Evolutionary conservation across 495 filamentous ascomycete genomes (phyloP), one percentile per base, ranked within the genome.

Genomic region (Penicillium coffeae): DNA sequence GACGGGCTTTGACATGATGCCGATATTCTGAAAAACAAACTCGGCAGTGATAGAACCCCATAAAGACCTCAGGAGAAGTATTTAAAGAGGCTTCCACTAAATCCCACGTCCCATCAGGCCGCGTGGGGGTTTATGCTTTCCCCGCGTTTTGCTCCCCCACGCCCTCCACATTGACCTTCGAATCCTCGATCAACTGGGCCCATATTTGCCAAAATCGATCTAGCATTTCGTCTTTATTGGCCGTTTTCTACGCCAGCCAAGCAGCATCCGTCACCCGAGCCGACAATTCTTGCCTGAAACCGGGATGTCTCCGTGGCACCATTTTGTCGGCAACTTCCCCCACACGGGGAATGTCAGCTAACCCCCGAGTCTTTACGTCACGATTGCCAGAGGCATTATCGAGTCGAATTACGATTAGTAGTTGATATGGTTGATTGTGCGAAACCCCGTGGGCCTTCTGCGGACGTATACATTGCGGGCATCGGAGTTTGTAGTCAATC

Each of bases 1-100:
- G 10, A 40, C 21, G 19, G 54, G 43, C 39, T 63, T 63, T 16
- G 46, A 48, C 60, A 63, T 63, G 33, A 8, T 45, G 42, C 30
- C n/a, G n/a, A n/a, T n/a, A n/a, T n/a, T n/a, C n/a, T 45, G 12
- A 3, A 18, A 30, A 10, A 10, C 5, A 30, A 30, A 30, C 25
- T 5, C 25, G 10, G 25, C 25, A 30, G 5, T 10, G 25, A 30
- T 30, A 10, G 10, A 5, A 10, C 25, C 4, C 10, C 25, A n/a
- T n/a, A 10, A 30, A 30, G 25, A 30, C 10, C 25, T 30, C 10
- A 4, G 5, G 10, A 30, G 25, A 10, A 10, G 25, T 30, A 30
- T 30, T 30, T 30, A 30, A 5, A 4, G 5, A 4, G 25, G 25
- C 25, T 10, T 30, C 10, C 4, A 30, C 5, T 10, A 30, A 30